Evolutionary conservation across 306 rosid genomes (phyloP), one percentile per base, ranked within the genome.

Genomic region (Acacia confusa): DNA sequence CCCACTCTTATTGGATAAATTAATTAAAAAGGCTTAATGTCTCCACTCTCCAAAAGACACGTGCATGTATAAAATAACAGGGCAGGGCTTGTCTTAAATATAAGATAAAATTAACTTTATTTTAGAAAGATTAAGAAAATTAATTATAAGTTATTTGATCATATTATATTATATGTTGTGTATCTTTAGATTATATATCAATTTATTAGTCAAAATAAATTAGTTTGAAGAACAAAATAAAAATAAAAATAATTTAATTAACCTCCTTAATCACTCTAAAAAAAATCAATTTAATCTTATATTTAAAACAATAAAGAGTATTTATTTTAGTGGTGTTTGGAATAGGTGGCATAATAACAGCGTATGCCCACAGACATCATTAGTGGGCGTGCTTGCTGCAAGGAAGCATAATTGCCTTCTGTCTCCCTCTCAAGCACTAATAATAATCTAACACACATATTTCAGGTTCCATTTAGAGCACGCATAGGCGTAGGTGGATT

Each of bases 371-470:
- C 76, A 19, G n/a, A 12, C 36, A 34, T 67, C 40, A 44, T 60
- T 10, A 11, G 57, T 57, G 48, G 81, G 74, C 38, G 79, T 72
- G 82, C 78, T 65, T 67, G 79, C 81, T 72, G 34, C 36, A 24
- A 34, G 81, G 87, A 71, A 77, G 87, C 87, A 84, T 24, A 44
- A 71, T 53, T 77, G 77, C 77, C 40, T 70, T 53, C 0, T 34
- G 74, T 73, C 66, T 66, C 77, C 80, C 88, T 72, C 80, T 20
- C 70, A 72, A 64, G 44, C 47, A 38, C 82, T n/a, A 57, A 69
- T 64, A 48, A 15, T 5, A 34, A 34, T 34, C 15, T 44, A 43
- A 43, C 15, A 12, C 4, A 44, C 15, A 44, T 1, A 50, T 58
- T 75, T 10, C 27, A 61, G 45, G 78, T 17, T 16, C 63, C 81